Evolutionary conservation across 163 green algal genomes (phyloP).

Genomic region (Trebouxia gelatinosa): DNA sequence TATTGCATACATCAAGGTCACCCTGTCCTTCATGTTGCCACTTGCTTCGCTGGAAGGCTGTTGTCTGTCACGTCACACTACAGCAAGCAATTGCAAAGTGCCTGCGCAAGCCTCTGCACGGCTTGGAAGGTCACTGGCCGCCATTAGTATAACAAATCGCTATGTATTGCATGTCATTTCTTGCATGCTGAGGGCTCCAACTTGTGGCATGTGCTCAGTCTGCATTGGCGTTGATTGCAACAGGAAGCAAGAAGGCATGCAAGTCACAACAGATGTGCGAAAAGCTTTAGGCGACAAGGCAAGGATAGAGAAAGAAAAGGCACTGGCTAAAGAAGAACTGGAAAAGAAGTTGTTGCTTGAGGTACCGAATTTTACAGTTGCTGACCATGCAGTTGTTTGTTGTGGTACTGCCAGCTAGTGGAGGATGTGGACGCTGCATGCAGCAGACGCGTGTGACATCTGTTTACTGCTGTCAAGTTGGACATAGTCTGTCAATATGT

Average conservation of each 20-base stretch:
- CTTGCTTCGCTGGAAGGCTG: no score
- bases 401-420: no score
- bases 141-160: not conserved
- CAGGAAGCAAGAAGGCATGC: constrained; percentile 23
- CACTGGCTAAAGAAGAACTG: constrained; percentile 5
- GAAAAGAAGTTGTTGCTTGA: not conserved
- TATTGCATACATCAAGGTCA: not conserved
- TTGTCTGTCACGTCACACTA: not conserved
- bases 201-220: no score
- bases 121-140: not conserved
- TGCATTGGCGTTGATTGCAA: no score
- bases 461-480: no score
- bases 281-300: constrained; percentile 5
- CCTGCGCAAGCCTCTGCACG: not conserved
- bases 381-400: no score
- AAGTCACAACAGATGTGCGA: constrained; percentile 12
- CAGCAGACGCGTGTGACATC: no score
- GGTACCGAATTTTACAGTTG: no score
- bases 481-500: no score
- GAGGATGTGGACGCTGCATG: no score
- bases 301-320: constrained; percentile 15
- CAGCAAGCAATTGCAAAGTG: not conserved
- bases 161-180: not conserved
- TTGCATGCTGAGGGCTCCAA: no score
- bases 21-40: not conserved